A percentile compares a stretch with the other conserved stretches of the same genome.
These are phyloP conservation scores for Apiospora koreana DNA, from an alignment of 2,329 filamentous ascomycete genomes.

Conservation along the genomic window DNA sequence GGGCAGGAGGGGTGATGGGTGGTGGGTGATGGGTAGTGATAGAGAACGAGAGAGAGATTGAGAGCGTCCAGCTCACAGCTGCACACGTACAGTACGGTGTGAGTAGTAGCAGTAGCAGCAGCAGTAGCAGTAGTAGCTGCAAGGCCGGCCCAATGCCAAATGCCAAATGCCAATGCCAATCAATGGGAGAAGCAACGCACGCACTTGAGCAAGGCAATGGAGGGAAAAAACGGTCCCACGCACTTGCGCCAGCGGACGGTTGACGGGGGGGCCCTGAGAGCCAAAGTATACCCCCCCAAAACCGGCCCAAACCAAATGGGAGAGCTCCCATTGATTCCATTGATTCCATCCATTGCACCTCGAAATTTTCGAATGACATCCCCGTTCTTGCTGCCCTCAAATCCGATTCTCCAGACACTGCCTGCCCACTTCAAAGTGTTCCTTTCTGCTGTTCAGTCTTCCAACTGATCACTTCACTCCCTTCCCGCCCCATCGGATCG, in stretches of 20 bases:
- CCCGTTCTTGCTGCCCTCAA: conserved; percentile 8
- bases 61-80: not conserved
- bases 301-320: not conserved
- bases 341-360: conserved; percentile 8
- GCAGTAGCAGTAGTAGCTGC: not conserved
- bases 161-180: conserved; percentile 1
- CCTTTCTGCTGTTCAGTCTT: conserved; percentile 9
- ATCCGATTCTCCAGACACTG: conserved; percentile 1
- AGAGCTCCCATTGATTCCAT: conserved; percentile 9
- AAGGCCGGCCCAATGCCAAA: not conserved
- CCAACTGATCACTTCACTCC: conserved; percentile 1
- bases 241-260: not conserved
- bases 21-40: not conserved
- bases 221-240: conserved; percentile 1
- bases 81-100: not conserved
- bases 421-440: conserved; percentile 1
- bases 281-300: conserved; percentile 7
- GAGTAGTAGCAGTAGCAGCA: not conserved
- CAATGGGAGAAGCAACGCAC: not conserved
- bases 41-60: not conserved
- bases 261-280: not conserved
- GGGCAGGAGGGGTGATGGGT: not conserved
- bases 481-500: conserved; percentile 7
- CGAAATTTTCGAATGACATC: conserved; percentile 13
- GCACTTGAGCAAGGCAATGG: not conserved